Percentiles rank a stretch among this genome's conserved stretches.
These are phyloP conservation scores for Pythium sukuiense DNA, from an alignment of 352 stramenopile species.

Conservation along the genomic window DNA sequence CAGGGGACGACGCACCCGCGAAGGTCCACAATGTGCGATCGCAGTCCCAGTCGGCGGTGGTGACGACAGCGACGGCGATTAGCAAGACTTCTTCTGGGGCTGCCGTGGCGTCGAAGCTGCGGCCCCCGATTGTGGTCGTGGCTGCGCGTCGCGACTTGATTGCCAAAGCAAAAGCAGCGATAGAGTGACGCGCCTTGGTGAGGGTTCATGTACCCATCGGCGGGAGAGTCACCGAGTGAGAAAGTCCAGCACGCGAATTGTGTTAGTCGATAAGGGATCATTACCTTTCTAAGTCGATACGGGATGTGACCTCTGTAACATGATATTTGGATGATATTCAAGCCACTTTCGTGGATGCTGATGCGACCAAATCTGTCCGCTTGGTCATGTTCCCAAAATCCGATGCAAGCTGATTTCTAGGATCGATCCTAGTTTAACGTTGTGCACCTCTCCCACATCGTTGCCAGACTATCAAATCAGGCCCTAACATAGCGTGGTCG, in stretches of 20 bases:
- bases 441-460: not conserved
- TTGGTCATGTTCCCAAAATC: constrained; percentile 1
- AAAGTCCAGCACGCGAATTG: not conserved
- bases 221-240: not conserved
- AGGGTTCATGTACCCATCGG: no score
- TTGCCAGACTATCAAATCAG: constrained; percentile 1
- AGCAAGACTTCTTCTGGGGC: not conserved
- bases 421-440: constrained; percentile 2
- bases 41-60: not conserved
- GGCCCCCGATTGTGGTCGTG: not conserved
- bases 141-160: not conserved
- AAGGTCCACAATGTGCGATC: not conserved
- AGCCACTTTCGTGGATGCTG: not conserved
- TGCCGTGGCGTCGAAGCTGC: not conserved
- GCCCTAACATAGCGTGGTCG: constrained; percentile 11
- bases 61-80: not conserved
- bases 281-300: not conserved
- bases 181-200: no score
- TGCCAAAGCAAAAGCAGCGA: no score
- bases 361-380: not conserved
- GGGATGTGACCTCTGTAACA: not conserved
- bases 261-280: not conserved
- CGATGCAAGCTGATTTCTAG: constrained; percentile 4
- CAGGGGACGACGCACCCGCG: no score
- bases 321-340: not conserved